Conservation (phyloP, 169 alveolate genomes). For the Cryptosporidium xiaoi region DNA sequence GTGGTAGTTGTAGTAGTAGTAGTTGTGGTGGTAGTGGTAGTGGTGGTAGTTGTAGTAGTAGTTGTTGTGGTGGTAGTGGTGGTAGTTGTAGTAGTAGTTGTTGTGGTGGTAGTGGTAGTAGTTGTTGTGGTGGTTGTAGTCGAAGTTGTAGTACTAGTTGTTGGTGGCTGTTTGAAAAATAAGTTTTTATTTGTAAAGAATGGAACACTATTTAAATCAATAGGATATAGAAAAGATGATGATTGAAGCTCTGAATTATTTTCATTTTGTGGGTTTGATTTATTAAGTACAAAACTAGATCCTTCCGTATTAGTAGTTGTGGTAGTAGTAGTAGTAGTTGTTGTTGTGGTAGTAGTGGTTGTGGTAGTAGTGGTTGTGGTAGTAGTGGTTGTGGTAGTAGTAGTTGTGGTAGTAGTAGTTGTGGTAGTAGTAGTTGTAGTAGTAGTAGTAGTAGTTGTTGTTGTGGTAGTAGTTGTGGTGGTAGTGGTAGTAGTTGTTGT, state of each 20-base stretch:
- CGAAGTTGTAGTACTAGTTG: conserved; percentile 9
- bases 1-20: conserved; percentile 15
- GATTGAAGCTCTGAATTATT: not conserved
- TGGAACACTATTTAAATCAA: conserved; percentile 15
- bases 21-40: conserved; percentile 18
- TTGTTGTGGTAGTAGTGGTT: conserved; percentile 44
- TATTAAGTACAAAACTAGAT: no score
- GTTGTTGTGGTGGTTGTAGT: conserved; percentile 9
- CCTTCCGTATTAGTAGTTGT: conserved; percentile 10
- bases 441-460: conserved; percentile 17
- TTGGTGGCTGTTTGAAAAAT: not conserved
- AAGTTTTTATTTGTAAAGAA: conserved; percentile 21
- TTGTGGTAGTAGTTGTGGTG: conserved; percentile 33
- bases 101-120: conserved; percentile 41
- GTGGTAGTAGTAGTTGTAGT: conserved; percentile 35
- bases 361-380: conserved; percentile 38
- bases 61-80: conserved; percentile 10
- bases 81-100: conserved; percentile 6
- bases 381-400: conserved; percentile 19
- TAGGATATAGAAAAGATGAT: conserved; percentile 45
- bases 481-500: not conserved
- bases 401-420: conserved; percentile 4
- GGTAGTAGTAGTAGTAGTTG: conserved; percentile 9
- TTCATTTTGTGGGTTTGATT: not conserved
- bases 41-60: not conserved